Conservation (phyloP, 2,329 filamentous ascomycete species). For the Fusarium nisikadoi region DNA sequence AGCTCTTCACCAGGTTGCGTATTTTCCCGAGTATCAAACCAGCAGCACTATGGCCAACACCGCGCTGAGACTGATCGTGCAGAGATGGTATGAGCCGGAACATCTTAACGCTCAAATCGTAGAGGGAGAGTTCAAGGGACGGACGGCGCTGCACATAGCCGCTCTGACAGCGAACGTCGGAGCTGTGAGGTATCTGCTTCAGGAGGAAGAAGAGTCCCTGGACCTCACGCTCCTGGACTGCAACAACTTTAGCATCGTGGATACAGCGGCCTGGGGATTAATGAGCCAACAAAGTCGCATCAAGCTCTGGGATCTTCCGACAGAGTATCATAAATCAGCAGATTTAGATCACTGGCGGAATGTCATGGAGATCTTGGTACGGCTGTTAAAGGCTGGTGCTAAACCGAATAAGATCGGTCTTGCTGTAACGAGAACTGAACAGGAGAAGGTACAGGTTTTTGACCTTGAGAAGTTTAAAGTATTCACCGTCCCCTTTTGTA, state of each 20-base stretch:
- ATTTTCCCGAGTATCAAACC: background rate
- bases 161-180: rapidly evolving
- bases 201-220: background rate
- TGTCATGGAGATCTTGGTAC: background rate
- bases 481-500: background rate
- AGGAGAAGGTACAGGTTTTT: background rate
- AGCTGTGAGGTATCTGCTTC: background rate
- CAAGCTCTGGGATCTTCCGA: background rate
- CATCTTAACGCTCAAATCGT: background rate
- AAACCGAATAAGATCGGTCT: background rate
- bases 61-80: background rate
- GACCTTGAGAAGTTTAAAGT: background rate
- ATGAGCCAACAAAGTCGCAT: background rate
- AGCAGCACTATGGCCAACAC: background rate
- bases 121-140: background rate
- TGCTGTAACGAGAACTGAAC: background rate
- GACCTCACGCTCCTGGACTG: background rate
- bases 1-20: background rate
- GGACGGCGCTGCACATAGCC: background rate
- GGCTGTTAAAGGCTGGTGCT: background rate
- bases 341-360: background rate
- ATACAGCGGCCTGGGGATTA: background rate
- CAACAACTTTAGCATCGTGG: background rate
- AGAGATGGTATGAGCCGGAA: background rate
- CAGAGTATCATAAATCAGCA: background rate